phyloP scores from a whole-genome alignment of 2,329 filamentous ascomycete genomes.

The Aspergillus quadrilineatus region DNA sequence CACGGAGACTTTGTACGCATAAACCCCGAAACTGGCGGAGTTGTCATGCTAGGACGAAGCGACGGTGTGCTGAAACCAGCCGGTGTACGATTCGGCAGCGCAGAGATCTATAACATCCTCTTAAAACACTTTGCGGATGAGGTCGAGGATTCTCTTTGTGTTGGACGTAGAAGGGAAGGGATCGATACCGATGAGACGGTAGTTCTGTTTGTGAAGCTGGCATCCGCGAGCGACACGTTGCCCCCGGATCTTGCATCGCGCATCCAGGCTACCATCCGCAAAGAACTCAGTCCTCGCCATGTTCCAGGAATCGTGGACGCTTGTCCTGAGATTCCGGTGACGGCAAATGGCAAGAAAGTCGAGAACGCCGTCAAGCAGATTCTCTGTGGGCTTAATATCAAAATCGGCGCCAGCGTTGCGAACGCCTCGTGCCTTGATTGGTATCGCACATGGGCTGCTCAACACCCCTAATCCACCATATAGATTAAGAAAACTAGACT shows the following conservation, averaged over 20 bases:
- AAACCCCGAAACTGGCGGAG: slow-evolving; percentile 69
- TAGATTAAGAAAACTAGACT: background rate
- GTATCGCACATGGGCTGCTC: slow-evolving; percentile 75
- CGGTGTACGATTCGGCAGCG: slow-evolving; percentile 86
- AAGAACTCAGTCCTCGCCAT: slow-evolving; percentile 82
- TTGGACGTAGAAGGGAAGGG: slow-evolving; percentile 69
- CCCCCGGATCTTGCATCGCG: slow-evolving; percentile 58
- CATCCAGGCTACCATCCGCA: slow-evolving; percentile 69
- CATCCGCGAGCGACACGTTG: slow-evolving; percentile 46
- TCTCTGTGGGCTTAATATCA: slow-evolving; percentile 79
- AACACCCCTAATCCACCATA: slow-evolving; percentile 38
- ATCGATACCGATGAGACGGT: slow-evolving; percentile 81
- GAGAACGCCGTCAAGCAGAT: slow-evolving; percentile 97
- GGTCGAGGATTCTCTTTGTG: slow-evolving; percentile 82
- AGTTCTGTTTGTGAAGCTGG: slow-evolving; percentile 82
- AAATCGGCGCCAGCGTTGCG: slow-evolving; percentile 88
- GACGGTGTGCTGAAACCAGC: slow-evolving; percentile 92
- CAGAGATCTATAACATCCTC: slow-evolving; percentile 95
- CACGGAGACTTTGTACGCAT: slow-evolving; percentile 87
- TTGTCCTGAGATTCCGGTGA: slow-evolving; percentile 84
- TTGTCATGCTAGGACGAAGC: slow-evolving; percentile 87
- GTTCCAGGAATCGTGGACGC: slow-evolving; percentile 81
- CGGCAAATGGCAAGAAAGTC: slow-evolving; percentile 96
- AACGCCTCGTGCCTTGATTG: slow-evolving; percentile 86
- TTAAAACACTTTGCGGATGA: slow-evolving; percentile 75